Conservation (phyloP, 2,329 filamentous ascomycete genomes). For the Aspergillus niger region DNA sequence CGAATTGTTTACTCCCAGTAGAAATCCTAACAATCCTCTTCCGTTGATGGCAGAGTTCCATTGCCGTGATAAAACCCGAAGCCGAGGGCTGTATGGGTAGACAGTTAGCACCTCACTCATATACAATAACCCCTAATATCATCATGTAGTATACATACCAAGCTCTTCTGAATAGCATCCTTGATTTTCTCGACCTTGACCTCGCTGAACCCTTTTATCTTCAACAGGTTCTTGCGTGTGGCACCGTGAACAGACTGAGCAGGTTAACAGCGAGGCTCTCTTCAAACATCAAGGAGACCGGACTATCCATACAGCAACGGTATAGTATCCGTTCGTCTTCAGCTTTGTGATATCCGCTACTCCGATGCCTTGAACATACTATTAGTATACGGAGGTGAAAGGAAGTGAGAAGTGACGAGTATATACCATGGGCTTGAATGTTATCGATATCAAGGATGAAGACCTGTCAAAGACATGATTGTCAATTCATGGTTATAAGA, state of each 20-base stretch:
- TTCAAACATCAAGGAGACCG: slow-evolving; percentile 18
- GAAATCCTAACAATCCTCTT: slow-evolving; percentile 66
- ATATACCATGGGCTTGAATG: slow-evolving; percentile 63
- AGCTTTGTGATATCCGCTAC: slow-evolving; percentile 67
- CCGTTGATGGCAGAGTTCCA: slow-evolving; percentile 64
- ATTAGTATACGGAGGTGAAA: not conserved
- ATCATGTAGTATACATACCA: slow-evolving; percentile 42
- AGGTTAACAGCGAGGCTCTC: slow-evolving; percentile 1
- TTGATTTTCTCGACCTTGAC: slow-evolving; percentile 72
- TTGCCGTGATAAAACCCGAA: slow-evolving; percentile 65
- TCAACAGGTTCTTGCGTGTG: slow-evolving; percentile 61
- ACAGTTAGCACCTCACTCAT: not conserved
- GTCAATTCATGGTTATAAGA: not conserved
- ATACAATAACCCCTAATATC: no score
- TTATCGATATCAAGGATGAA: slow-evolving; percentile 68
- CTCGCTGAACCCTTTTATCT: slow-evolving; percentile 71
- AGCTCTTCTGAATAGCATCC: slow-evolving; percentile 64
- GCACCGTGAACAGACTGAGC: slow-evolving; percentile 60
- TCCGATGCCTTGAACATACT: slow-evolving; percentile 54
- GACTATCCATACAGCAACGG: slow-evolving; percentile 55
- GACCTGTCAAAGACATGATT: slow-evolving; percentile 40
- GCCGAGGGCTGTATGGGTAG: slow-evolving; percentile 52
- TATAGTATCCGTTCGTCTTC: slow-evolving; percentile 64
- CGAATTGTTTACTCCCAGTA: slow-evolving; percentile 70
- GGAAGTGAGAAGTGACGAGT: not conserved